Evolutionary conservation across 805 yeast species (phyloP), one percentile per base, ranked within the genome.

Genomic region (Wickerhamomyces canadensis): DNA sequence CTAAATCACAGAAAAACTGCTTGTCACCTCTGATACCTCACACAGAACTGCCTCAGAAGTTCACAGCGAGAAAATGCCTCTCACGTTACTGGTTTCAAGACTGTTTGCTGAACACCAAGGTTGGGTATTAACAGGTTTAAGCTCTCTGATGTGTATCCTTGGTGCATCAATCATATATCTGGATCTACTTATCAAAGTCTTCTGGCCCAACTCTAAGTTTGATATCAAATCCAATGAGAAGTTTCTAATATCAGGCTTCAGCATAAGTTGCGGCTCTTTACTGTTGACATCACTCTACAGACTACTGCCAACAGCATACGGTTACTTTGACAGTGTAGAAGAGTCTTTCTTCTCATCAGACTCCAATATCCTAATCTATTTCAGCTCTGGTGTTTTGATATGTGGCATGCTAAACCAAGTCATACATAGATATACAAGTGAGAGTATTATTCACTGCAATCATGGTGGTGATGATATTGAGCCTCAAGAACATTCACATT

Each of bases 381-480:
- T 72, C 45, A 65, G 76, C 4, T 50, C 62, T 1, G 98, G 98
- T 3, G 72, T 83, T 3, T 31, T 63, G 1, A 44, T 76, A 2
- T 85, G 95, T 52, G 57, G 76, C 1, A 42, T 60, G 2, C 61
- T 91, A 38, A 89, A 88, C 57, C 55, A 65, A 19, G 26, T 81
- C 1, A 76, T 93, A 5, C 96, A 89, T 58, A 57, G 76, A 25
- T 58, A 79, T 36, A 85, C 97, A 0, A 76, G 91, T 35, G 85
- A 85, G 55, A 79, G 89, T 23, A 74, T 89, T 24, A 84, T 89
- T 0, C 96, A 88, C 54, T 88, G 96, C 60, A 82, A 77, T 13
- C 96, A 88, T 51, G 76, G 66, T 11, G 70, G 61, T 11, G 65
- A 55, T 13, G 58, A 33, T 13, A 45, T 36, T 33, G 43, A 45